phyloP scores from a whole-genome alignment of 371 early-diverging fungal species.

The Mucor racemosus region DNA sequence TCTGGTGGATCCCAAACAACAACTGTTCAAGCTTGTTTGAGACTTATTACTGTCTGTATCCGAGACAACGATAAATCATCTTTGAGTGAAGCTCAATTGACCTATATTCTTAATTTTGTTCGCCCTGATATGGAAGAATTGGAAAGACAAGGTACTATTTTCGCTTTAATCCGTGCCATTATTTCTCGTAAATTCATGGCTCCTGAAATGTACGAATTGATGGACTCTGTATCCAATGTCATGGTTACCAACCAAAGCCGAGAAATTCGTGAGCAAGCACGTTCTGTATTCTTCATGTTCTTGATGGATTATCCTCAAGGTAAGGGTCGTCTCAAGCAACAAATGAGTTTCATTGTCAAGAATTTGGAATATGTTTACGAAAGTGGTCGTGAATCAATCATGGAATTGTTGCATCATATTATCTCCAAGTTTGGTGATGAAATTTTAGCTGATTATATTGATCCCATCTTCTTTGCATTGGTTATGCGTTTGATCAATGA shows the following conservation, averaged over 20 bases:
- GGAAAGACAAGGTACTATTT: slow-evolving; percentile 83
- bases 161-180: slow-evolving; percentile 86
- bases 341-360: slow-evolving; percentile 85
- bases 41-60: slow-evolving; percentile 78
- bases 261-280: slow-evolving; percentile 83
- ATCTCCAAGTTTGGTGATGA: slow-evolving; percentile 80
- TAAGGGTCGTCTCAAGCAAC: slow-evolving; percentile 72
- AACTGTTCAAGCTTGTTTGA: slow-evolving; percentile 79
- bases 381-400: slow-evolving; percentile 86
- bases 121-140: slow-evolving; percentile 89
- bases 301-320: slow-evolving; percentile 95
- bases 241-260: slow-evolving; percentile 87
- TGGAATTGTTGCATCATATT: slow-evolving; percentile 82
- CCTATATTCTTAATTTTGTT: slow-evolving; percentile 78
- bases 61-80: slow-evolving; percentile 65
- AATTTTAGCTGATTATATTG: slow-evolving; percentile 73
- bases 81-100: slow-evolving; percentile 78
- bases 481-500: slow-evolving; percentile 89
- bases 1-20: slow-evolving; percentile 71
- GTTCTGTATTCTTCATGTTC: slow-evolving; percentile 84
- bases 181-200: slow-evolving; percentile 84
- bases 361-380: slow-evolving; percentile 91
- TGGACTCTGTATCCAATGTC: slow-evolving; percentile 77
- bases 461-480: slow-evolving; percentile 84
- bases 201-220: slow-evolving; percentile 90